Evolutionary conservation across 306 rosid genomes (phyloP).

Genomic region (Corylus avellana): DNA sequence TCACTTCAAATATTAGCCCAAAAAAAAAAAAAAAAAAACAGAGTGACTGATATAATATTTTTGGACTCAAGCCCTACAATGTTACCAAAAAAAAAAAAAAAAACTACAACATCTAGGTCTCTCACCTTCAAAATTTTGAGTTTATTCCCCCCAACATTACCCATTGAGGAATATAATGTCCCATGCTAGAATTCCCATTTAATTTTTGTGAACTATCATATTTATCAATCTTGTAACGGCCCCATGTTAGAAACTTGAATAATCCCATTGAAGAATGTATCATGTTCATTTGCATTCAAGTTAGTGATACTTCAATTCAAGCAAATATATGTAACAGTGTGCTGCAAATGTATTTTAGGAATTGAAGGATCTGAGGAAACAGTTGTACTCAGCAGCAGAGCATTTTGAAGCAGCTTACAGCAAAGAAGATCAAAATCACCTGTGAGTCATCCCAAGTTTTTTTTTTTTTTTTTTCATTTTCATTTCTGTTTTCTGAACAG

Average conservation of each 20-base stretch:
- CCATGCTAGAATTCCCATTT: no score
- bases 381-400: slow-evolving; percentile 48
- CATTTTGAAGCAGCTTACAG: slow-evolving; percentile 38
- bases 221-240: background rate
- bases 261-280: background rate
- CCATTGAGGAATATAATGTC: no score
- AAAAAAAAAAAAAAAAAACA: no score
- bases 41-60: no score
- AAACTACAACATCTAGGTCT: no score
- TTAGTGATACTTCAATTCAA: background rate
- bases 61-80: no score
- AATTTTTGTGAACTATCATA: background rate
- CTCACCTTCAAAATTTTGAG: no score
- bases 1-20: background rate
- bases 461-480: background rate
- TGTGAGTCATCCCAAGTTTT: slow-evolving; percentile 15
- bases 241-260: background rate
- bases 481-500: background rate
- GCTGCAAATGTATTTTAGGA: slow-evolving; percentile 29
- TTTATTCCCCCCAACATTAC: no score
- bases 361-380: slow-evolving; percentile 43
- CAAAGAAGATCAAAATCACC: slow-evolving; percentile 34
- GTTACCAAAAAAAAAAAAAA: no score
- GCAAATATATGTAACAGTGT: background rate
- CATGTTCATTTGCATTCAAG: background rate